phyloP scores from a whole-genome alignment of 768 basidiomycete genomes.

The Naganishia friedmannii region DNA sequence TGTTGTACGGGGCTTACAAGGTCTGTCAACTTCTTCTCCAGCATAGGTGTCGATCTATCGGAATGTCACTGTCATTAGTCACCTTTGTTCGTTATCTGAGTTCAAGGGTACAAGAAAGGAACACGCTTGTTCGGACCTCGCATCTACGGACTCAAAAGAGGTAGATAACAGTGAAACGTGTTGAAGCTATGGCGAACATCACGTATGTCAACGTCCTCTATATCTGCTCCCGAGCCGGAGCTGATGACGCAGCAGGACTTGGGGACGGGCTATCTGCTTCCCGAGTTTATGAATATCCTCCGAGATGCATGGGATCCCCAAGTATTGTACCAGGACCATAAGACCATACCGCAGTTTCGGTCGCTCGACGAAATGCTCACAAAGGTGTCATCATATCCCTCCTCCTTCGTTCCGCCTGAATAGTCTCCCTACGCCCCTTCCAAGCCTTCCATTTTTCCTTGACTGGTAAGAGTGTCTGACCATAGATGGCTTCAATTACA shows the following conservation, averaged over 20 bases:
- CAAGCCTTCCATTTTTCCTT: constrained; percentile 26
- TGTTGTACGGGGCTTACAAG: constrained; percentile 37
- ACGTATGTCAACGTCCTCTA: too few relatives aligned
- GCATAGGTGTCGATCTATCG: constrained; percentile 45
- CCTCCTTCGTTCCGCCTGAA: constrained; percentile 39
- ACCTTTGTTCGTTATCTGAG: background rate
- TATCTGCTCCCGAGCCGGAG: too few relatives aligned
- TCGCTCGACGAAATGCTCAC: constrained; percentile 29
- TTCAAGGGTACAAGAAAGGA: background rate
- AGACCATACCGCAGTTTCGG: too few relatives aligned
- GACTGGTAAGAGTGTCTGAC: background rate
- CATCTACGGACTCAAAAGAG: too few relatives aligned
- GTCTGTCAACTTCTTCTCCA: constrained; percentile 52
- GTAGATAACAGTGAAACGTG: too few relatives aligned
- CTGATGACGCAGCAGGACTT: too few relatives aligned
- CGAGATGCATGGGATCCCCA: too few relatives aligned
- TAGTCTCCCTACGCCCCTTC: constrained; percentile 34
- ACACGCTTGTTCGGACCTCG: too few relatives aligned
- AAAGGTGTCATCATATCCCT: constrained; percentile 55
- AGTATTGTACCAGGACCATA: too few relatives aligned
- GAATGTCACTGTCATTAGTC: background rate
- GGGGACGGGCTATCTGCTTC: too few relatives aligned
- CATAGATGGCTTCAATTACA: background rate
- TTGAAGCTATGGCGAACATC: too few relatives aligned
- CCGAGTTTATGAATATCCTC: too few relatives aligned